These are phyloP conservation scores for Striga asiatica DNA, from an alignment of 257 asterid species.

Conservation along the genomic window DNA sequence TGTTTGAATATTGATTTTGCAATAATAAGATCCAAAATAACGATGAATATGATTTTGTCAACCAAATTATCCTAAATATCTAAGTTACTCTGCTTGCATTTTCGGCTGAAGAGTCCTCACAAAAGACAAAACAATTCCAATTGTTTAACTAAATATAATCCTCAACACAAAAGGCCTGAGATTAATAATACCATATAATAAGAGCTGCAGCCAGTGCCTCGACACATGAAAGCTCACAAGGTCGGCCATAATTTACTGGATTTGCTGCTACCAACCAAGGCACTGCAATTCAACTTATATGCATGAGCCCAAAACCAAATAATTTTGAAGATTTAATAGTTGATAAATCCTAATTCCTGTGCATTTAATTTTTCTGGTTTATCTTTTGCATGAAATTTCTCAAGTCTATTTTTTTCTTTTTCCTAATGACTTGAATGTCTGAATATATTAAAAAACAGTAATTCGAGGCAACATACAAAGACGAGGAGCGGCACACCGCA, in stretches of 20 bases:
- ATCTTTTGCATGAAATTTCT: neutral
- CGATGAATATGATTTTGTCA: neutral
- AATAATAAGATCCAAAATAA: neutral
- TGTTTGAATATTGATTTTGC: neutral
- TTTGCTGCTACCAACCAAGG: slow-evolving; percentile 99
- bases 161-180: neutral
- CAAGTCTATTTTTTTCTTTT: neutral
- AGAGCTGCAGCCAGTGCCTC: slow-evolving; percentile 97
- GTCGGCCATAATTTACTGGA: slow-evolving; percentile 96
- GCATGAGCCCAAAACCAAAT: slow-evolving; percentile 9
- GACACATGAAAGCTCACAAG: slow-evolving; percentile 92
- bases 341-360: too few species aligned
- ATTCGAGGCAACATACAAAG: slow-evolving; percentile 49
- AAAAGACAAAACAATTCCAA: neutral
- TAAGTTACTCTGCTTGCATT: neutral
- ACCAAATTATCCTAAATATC: neutral
- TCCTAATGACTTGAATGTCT: neutral
- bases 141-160: neutral
- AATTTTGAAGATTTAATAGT: neutral
- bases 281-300: slow-evolving; percentile 37
- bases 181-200: slow-evolving; percentile 64
- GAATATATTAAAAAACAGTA: neutral
- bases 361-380: neutral
- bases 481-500: slow-evolving; percentile 94
- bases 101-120: neutral